Evolutionary conservation across 2,329 filamentous ascomycete genomes (phyloP).

Genomic region (Pleurostoma richardsiae): DNA sequence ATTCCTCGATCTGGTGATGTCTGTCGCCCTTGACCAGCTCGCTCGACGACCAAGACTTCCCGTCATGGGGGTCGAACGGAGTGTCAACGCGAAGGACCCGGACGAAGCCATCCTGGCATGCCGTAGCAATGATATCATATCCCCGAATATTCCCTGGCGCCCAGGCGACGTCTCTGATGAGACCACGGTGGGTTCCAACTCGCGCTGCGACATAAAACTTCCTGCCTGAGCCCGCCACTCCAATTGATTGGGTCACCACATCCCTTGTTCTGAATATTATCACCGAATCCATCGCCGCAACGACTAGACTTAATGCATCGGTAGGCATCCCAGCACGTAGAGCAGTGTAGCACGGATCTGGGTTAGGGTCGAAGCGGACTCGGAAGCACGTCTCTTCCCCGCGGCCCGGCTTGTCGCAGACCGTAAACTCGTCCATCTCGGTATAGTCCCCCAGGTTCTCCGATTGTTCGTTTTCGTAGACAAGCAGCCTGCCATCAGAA

Average conservation of each 20-base stretch:
- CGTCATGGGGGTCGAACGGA: slow-evolving; percentile 39
- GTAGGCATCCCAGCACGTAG: slow-evolving; percentile 75
- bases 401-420: slow-evolving; percentile 64
- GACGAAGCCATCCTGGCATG: slow-evolving; percentile 85
- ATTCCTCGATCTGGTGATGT: slow-evolving; percentile 7
- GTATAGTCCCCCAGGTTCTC: slow-evolving; percentile 76
- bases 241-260: slow-evolving; percentile 45
- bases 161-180: slow-evolving; percentile 89
- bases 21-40: slow-evolving; percentile 35
- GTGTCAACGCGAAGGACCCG: slow-evolving; percentile 81
- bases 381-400: slow-evolving; percentile 86
- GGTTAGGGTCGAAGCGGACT: slow-evolving; percentile 84
- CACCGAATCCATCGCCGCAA: slow-evolving; percentile 79
- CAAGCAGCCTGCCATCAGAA: slow-evolving; percentile 70
- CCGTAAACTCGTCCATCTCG: slow-evolving; percentile 69
- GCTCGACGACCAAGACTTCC: slow-evolving; percentile 42
- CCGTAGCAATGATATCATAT: slow-evolving; percentile 85
- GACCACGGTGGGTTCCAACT: slow-evolving; percentile 64
- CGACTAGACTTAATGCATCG: slow-evolving; percentile 75
- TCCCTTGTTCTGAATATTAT: slow-evolving; percentile 76
- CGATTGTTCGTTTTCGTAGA: slow-evolving; percentile 82
- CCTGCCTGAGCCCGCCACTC: slow-evolving; percentile 52
- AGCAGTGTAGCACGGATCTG: slow-evolving; percentile 71
- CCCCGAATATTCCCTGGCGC: slow-evolving; percentile 86
- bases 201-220: slow-evolving; percentile 84